Evolutionary conservation across 495 filamentous ascomycete species (phyloP).

Genomic region (Cercophora sp.): DNA sequence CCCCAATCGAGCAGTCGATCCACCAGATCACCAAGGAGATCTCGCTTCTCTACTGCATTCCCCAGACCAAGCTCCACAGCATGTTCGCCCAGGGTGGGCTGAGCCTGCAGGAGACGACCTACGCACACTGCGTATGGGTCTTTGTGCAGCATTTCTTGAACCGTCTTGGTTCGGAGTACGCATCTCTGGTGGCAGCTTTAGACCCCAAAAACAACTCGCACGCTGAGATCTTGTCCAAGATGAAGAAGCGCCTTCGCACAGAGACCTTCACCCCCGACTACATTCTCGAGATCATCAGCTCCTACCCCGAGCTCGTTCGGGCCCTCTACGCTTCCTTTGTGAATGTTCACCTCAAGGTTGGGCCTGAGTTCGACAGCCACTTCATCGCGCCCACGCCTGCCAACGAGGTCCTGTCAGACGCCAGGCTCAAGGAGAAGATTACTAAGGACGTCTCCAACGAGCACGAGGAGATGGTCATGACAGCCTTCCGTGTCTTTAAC

Average conservation of each 20-base stretch:
- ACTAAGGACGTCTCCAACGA: conserved; percentile 80
- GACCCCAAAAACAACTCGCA: conserved; percentile 71
- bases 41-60: conserved; percentile 94
- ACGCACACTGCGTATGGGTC: conserved; percentile 95
- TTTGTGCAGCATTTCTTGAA: conserved; percentile 98
- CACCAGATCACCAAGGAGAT: conserved; percentile 99
- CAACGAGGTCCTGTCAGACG: conserved; percentile 76
- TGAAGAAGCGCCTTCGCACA: conserved; percentile 90
- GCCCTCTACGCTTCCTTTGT: conserved; percentile 90
- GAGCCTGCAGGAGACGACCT: conserved; percentile 94
- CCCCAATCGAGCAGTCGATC: conserved; percentile 81
- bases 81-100: conserved; percentile 85
- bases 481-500: conserved; percentile 94
- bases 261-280: conserved; percentile 98
- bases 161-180: conserved; percentile 87
- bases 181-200: conserved; percentile 74
- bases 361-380: conserved; percentile 65
- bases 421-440: conserved; percentile 74
- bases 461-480: conserved; percentile 98
- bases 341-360: conserved; percentile 83
- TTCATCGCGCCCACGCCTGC: conserved; percentile 62
- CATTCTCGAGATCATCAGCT: conserved; percentile 92
- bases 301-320: conserved; percentile 83
- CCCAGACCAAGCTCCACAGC: conserved; percentile 88
- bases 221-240: conserved; percentile 86